Base-by-base conservation (phyloP, 257 asterid species). In the Ilex asprella region DNA sequence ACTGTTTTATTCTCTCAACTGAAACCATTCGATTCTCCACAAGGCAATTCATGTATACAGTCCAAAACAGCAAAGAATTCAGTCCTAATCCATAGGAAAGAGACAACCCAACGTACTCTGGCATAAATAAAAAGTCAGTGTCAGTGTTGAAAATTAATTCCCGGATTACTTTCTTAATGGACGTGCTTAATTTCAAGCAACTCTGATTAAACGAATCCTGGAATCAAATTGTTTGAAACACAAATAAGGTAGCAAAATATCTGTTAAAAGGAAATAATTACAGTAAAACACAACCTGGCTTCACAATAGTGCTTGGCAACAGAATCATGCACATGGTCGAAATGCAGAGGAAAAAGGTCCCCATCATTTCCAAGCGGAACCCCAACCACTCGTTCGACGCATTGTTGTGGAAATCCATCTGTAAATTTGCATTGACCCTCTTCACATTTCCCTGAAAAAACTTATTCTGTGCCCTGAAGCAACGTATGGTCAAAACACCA, bases 311-410 rank as follows among this genome's bases (percentile, higher is more conserved):
- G 55, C 79, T 79, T 1, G 96, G 96, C 63, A 89, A 64, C 60
- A 80, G 16, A 62, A 86, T 61, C 81, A 86, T 63, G 67, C 82
- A 84, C 44, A 70, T 10, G 1, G 84, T 67, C 58, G 93, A 67
- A 12, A 74, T 10, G 46, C 95, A 84, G 1, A 86, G 78, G 56
- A 86, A 55, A 14, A 82, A 61, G 55, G 84, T 68, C n/a, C 95
- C 95, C 7, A 89, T 35, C 65, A 86, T 64, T 77, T 89, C 96
- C 66, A 84, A 72, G 29, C 95, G 96, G 55, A 86, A 85, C 29
- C 95, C 88, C 54, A 86, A 31, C 96, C 96, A 89, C 80, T 84
- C 96, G 31, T 75, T 89, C 2, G 89, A 76, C 44, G 77, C 92
- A 65, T 58, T 74, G 71, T 80, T 89, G 79, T 89, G 89, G 58